These are phyloP conservation scores for Trichoderma asperellum DNA, from an alignment of 2,329 filamentous ascomycete genomes.

Conservation along the genomic window DNA sequence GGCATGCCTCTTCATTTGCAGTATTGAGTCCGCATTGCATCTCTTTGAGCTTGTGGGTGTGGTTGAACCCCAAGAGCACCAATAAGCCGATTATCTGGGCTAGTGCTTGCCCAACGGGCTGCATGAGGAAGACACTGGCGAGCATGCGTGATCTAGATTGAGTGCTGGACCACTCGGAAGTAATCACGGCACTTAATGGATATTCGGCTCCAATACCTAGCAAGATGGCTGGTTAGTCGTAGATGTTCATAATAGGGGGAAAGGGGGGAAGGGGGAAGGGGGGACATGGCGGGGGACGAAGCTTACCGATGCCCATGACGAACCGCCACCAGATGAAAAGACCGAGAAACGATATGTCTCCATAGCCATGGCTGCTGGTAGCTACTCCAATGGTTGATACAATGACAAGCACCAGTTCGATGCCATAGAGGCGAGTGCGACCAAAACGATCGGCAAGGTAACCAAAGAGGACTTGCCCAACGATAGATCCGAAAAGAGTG, in stretches of 20 bases:
- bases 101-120: slow-evolving; percentile 68
- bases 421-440: slow-evolving; percentile 60
- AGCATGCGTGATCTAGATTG: slow-evolving; percentile 70
- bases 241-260: background rate
- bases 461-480: slow-evolving; percentile 57
- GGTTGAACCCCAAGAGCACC: slow-evolving; percentile 53
- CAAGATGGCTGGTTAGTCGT: background rate
- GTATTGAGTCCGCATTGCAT: slow-evolving; percentile 55
- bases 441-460: slow-evolving; percentile 59
- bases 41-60: slow-evolving; percentile 46
- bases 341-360: slow-evolving; percentile 54
- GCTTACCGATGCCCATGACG: slow-evolving; percentile 56
- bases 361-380: slow-evolving; percentile 55
- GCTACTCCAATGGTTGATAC: slow-evolving; percentile 61
- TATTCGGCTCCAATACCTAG: slow-evolving; percentile 69
- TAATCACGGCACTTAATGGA: slow-evolving; percentile 68
- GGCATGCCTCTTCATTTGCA: slow-evolving; percentile 51
- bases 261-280: background rate
- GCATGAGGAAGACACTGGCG: slow-evolving; percentile 70
- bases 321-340: slow-evolving; percentile 60
- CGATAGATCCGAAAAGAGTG: slow-evolving; percentile 56
- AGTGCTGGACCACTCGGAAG: slow-evolving; percentile 66
- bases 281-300: background rate
- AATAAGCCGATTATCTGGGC: slow-evolving; percentile 65
- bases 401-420: slow-evolving; percentile 60